A percentile compares a stretch with the other conserved stretches of the same genome.
phyloP scores from a whole-genome alignment of 345 rosid species.

The Balakata baccata region DNA sequence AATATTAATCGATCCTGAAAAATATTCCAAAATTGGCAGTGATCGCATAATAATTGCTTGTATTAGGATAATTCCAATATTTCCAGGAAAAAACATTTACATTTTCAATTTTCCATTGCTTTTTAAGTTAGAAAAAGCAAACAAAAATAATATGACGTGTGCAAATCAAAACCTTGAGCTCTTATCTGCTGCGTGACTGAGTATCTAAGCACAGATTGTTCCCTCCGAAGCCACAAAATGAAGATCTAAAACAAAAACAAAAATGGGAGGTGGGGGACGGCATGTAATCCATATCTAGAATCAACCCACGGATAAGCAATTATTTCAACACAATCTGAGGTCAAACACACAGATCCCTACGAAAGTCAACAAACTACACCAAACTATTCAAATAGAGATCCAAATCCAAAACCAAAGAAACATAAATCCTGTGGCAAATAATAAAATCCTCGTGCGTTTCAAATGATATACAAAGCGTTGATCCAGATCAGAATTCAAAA shows the following conservation, averaged over 20 bases:
- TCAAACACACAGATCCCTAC: background rate
- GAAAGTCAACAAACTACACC: slow-evolving; percentile 4
- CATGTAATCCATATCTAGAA: background rate
- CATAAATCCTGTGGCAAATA: background rate
- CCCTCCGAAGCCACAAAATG: background rate
- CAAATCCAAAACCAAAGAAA: background rate
- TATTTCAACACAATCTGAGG: background rate
- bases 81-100: background rate
- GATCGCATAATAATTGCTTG: no score
- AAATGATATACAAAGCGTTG: background rate
- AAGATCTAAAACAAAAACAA: background rate
- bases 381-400: background rate
- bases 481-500: slow-evolving; percentile 3
- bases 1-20: background rate
- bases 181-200: background rate
- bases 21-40: background rate
- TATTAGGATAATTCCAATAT: no score
- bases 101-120: no score
- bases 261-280: background rate
- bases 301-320: background rate
- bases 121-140: background rate
- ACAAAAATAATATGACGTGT: background rate
- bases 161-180: background rate
- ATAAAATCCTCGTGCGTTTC: background rate
- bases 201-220: background rate